Base-by-base conservation (phyloP, 331 rosid species). In the Acacia pycnantha region DNA sequence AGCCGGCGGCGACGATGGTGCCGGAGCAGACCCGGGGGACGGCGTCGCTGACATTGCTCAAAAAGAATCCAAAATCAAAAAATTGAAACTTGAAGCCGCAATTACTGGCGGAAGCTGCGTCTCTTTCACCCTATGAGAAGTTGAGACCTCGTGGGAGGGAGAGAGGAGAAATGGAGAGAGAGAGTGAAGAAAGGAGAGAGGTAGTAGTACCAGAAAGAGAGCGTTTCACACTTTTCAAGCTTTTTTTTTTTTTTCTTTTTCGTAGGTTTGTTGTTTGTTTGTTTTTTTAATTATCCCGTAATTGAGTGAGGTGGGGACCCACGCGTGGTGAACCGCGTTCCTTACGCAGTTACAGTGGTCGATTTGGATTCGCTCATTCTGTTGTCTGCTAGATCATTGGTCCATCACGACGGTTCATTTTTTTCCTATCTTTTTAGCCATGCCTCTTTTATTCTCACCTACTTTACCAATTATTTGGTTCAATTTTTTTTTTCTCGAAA, bases 1-100 rank as follows among this genome's bases (percentile, higher is more conserved):
- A 81, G 76, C 35, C 15, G 76, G 76, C 82, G 93, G 92, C 79
- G 90, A 84, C 8, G 82, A 62, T 2, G 90, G 90, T 0, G 90
- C 70, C 33, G 41, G 77, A 6, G 83, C 22, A 12, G 61, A 61
- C 11, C 71, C 83, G 24, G 83, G 77, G 4, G 82, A 56, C 2
- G 86, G 86, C 0, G 90, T 72, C 1, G 86, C 48, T 1, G 90
- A 84, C 90, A 87, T 87, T 70, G 35, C n/a, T 1, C 13, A 44
- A 58, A 8, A 14, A 7, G 69, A 24, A 56, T 51, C 22, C 58
- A 22, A 51, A 50, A 51, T 16, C n/a, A 56, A 31, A 41, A 33
- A 51, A 43, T 53, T 6, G 74, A 56, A 54, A 10, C 4, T 48
- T 46, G 29, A 54, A 68, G 70, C 74, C 16, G n/a, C 62, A 53